Evolutionary conservation across 2,329 filamentous ascomycete genomes (phyloP).

Genomic region (Tolypocladium paradoxum): DNA sequence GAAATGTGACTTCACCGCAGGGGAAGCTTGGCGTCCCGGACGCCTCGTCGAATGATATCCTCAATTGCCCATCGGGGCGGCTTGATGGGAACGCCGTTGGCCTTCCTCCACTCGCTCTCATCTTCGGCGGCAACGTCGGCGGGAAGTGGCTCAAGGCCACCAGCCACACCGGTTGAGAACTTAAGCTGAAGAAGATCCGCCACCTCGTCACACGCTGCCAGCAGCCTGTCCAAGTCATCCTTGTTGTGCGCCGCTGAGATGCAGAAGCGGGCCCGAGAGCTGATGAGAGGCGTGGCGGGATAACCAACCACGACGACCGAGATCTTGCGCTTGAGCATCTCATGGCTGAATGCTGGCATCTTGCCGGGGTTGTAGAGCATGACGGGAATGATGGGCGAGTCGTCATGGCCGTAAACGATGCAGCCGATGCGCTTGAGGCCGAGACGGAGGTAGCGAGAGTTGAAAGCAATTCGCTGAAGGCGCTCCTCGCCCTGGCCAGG

Average conservation of each 20-base stretch:
- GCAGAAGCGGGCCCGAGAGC: constrained; percentile 90
- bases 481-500: constrained; percentile 94
- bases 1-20: constrained; percentile 42
- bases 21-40: constrained; percentile 63
- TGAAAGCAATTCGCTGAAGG: constrained; percentile 91
- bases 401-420: constrained; percentile 95
- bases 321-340: constrained; percentile 97
- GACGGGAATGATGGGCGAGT: constrained; percentile 91
- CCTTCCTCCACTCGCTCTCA: constrained; percentile 56
- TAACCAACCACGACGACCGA: constrained; percentile 96
- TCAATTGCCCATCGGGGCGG: constrained; percentile 78
- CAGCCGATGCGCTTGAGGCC: constrained; percentile 93
- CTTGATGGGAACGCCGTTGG: constrained; percentile 55
- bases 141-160: constrained; percentile 67
- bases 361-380: constrained; percentile 98
- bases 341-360: constrained; percentile 95
- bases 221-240: constrained; percentile 85
- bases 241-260: constrained; percentile 95
- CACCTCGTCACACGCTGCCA: constrained; percentile 84
- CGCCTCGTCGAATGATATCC: constrained; percentile 66
- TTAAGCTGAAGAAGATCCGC: constrained; percentile 89
- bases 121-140: constrained; percentile 61
- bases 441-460: constrained; percentile 94
- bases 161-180: constrained; percentile 91
- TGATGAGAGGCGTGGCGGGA: constrained; percentile 89